A percentile compares a stretch with the other conserved stretches of the same genome.
Evolutionary conservation across 805 yeast species (phyloP).

Genomic region (Ogataea nakhonphanomensis): DNA sequence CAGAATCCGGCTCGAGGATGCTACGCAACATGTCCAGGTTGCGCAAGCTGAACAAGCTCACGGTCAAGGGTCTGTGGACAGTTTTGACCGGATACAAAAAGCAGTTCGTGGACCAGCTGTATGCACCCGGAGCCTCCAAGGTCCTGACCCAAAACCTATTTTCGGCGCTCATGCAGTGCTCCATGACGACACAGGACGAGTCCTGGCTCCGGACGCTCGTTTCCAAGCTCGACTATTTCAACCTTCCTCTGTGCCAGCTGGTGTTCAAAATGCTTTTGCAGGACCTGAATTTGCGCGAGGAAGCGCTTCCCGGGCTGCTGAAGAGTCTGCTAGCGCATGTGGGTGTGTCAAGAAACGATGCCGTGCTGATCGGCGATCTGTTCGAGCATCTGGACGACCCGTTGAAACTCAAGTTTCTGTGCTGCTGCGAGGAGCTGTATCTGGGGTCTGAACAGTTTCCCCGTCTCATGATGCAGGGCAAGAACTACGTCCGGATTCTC

Average conservation of each 20-base stretch:
- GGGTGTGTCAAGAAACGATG: slow-evolving; percentile 11
- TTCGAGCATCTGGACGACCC: slow-evolving; percentile 36
- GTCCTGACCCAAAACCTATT: slow-evolving; percentile 15
- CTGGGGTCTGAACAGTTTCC: slow-evolving; percentile 42
- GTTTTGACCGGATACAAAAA: slow-evolving; percentile 18
- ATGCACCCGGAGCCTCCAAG: slow-evolving; percentile 10
- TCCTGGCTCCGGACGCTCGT: slow-evolving; percentile 18
- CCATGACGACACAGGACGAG: slow-evolving; percentile 5
- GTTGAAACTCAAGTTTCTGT: slow-evolving; percentile 32
- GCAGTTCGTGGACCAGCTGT: slow-evolving; percentile 21
- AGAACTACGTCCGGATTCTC: slow-evolving; percentile 37
- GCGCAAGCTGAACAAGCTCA: slow-evolving; percentile 8
- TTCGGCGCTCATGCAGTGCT: slow-evolving; percentile 15
- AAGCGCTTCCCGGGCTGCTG: slow-evolving; percentile 10
- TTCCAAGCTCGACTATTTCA: slow-evolving; percentile 35
- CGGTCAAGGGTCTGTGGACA: slow-evolving; percentile 26
- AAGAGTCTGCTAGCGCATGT: slow-evolving; percentile 14
- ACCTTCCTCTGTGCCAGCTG: slow-evolving; percentile 41
- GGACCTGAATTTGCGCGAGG: slow-evolving; percentile 16
- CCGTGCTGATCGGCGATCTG: slow-evolving; percentile 34
- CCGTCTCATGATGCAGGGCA: slow-evolving; percentile 17
- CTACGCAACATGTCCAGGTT: slow-evolving; percentile 3
- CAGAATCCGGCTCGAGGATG: slow-evolving; percentile 4
- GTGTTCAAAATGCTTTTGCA: slow-evolving; percentile 33
- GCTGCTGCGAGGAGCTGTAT: slow-evolving; percentile 40